Evolutionary conservation across 2,329 filamentous ascomycete species (phyloP).

Genomic region (Trichoderma sp.): DNA sequence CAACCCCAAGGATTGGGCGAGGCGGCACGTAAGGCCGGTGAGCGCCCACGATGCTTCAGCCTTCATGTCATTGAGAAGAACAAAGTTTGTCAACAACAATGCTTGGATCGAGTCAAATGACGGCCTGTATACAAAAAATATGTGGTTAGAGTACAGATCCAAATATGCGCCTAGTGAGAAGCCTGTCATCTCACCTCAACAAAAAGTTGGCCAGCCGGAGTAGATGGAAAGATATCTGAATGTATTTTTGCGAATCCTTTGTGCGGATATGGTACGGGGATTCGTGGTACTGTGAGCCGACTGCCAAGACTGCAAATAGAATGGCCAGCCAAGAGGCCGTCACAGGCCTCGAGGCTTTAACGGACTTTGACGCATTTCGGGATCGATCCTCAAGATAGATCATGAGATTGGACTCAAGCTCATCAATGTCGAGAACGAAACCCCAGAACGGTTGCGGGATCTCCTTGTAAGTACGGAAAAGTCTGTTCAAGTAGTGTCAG

Average conservation of each 20-base stretch:
- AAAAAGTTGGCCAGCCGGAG: conserved; percentile 62
- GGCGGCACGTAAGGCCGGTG: conserved; percentile 60
- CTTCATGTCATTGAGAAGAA: conserved; percentile 67
- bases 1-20: conserved; percentile 64
- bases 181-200: conserved; percentile 43
- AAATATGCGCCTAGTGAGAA: not conserved
- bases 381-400: conserved; percentile 64
- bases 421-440: conserved; percentile 64
- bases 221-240: conserved; percentile 65
- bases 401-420: conserved; percentile 63
- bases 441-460: conserved; percentile 68
- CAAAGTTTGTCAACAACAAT: conserved; percentile 60
- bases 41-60: conserved; percentile 66
- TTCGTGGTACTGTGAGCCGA: conserved; percentile 66
- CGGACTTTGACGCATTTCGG: conserved; percentile 49
- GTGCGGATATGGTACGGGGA: conserved; percentile 61
- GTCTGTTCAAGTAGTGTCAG: conserved; percentile 37
- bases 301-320: conserved; percentile 62
- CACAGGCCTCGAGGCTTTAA: conserved; percentile 49
- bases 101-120: conserved; percentile 66
- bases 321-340: conserved; percentile 66
- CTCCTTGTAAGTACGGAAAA: conserved; percentile 66
- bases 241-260: conserved; percentile 58
- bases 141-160: conserved; percentile 1
- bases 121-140: conserved; percentile 40